Conservation (phyloP, 495 filamentous ascomycete species). For the Penicillium maclennaniae region DNA sequence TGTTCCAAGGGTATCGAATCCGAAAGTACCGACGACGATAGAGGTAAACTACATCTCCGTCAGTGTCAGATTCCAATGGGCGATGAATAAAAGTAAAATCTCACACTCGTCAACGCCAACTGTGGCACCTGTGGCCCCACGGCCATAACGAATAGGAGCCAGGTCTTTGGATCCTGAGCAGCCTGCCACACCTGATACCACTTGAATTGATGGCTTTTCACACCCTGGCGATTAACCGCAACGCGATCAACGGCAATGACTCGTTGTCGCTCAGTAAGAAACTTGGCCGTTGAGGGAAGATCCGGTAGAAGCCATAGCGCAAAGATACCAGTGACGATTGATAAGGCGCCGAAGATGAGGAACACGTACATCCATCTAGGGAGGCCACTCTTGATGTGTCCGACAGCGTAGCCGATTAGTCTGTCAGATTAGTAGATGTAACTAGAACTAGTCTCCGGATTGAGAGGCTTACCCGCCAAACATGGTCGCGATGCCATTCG, state of each 20-base stretch:
- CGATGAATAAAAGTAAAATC: conserved; percentile 8
- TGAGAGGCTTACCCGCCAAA: conserved; percentile 42
- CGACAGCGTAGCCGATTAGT: conserved; percentile 52
- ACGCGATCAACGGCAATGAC: conserved; percentile 45
- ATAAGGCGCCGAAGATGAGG: conserved; percentile 44
- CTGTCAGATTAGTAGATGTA: conserved; percentile 18
- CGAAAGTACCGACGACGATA: conserved; percentile 50
- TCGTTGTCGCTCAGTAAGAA: conserved; percentile 39
- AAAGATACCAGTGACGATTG: conserved; percentile 31
- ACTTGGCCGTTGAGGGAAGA: conserved; percentile 42
- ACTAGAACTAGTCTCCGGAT: neutral
- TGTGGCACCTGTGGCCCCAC: conserved; percentile 34
- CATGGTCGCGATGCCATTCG: conserved; percentile 54
- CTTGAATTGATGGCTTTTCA: conserved; percentile 48
- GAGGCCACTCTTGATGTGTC: conserved; percentile 43
- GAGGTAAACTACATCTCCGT: conserved; percentile 33
- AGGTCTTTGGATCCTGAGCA: conserved; percentile 46
- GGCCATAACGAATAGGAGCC: conserved; percentile 40
- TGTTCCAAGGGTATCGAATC: conserved; percentile 51
- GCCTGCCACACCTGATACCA: conserved; percentile 47
- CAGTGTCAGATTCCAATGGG: neutral
- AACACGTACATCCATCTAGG: conserved; percentile 49
- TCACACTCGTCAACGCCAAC: conserved; percentile 39
- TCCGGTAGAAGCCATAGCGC: conserved; percentile 41
- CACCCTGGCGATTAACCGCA: conserved; percentile 38